Evolutionary conservation across 2,329 filamentous ascomycete species (phyloP).

Genomic region (Hymenoscyphus salicellus): DNA sequence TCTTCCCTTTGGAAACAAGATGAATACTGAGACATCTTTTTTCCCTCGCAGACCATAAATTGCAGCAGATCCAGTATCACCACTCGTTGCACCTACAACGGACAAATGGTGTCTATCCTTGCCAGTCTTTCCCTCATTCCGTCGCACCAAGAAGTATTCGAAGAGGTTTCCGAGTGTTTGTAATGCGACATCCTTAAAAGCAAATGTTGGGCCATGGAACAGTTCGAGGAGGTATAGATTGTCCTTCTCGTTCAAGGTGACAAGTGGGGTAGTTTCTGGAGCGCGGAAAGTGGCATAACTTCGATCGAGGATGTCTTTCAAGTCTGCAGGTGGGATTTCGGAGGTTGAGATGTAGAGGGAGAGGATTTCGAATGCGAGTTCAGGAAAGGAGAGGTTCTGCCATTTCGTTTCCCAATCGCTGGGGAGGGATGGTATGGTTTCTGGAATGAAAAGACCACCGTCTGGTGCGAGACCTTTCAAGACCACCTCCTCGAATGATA

Average conservation of each 20-base stretch:
- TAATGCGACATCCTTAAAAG: constrained; percentile 92
- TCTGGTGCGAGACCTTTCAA: constrained; percentile 84
- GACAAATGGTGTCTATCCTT: constrained; percentile 69
- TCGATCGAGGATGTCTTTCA: constrained; percentile 77
- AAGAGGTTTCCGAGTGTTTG: constrained; percentile 97
- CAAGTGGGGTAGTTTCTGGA: constrained; percentile 72
- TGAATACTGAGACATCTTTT: constrained; percentile 95
- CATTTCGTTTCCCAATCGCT: constrained; percentile 65
- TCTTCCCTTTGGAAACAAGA: constrained; percentile 86
- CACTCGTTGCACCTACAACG: constrained; percentile 81
- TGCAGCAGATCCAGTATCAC: constrained; percentile 88
- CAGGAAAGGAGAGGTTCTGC: constrained; percentile 74
- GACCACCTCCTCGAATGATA: constrained; percentile 88
- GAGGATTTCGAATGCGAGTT: constrained; percentile 81
- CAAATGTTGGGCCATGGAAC: constrained; percentile 93
- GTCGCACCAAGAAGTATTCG: constrained; percentile 77
- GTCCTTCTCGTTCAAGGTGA: constrained; percentile 66
- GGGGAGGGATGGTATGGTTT: constrained; percentile 68
- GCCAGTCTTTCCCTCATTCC: constrained; percentile 67
- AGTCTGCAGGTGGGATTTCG: constrained; percentile 77
- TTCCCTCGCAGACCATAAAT: constrained; percentile 94
- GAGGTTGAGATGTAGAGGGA: constrained; percentile 79
- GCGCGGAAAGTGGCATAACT: constrained; percentile 89
- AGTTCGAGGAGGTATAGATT: constrained; percentile 87
- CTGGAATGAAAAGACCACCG: constrained; percentile 85